Evolutionary conservation across 2,329 filamentous ascomycete species (phyloP), one percentile per base, ranked within the genome.

Genomic region (Fusarium beomiforme): DNA sequence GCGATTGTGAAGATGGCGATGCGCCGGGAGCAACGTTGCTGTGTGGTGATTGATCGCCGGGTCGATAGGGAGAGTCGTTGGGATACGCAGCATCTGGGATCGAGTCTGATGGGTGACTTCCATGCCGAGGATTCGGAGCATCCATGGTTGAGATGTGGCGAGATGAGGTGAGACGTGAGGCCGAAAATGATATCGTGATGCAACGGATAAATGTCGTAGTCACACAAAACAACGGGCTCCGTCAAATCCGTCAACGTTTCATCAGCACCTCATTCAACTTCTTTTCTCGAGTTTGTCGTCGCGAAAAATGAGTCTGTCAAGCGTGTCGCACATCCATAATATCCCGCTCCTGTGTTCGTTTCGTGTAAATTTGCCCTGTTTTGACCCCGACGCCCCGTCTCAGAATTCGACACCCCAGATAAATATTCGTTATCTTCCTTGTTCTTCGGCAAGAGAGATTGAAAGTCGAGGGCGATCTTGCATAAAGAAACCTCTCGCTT

Each of bases 81-180:
- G 78, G 77, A 43, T 78, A 79, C 39, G 78, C 77, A 50, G 77
- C 76, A 29, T 78, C 69, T 51, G 73, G 77, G 29, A 79, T 79
- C 19, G 77, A 76, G 29, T 77, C 64, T 24, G 78, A 78, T 12
- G 77, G 77, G 49, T 79, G 77, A 34, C 57, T 69, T 59, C 64
- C 59, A 54, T 69, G 60, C 10, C 49, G 64, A 33, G 60, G 14
- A 33, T 71, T 63, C 56, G 58, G 69, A n/a, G 60, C 58, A 51
- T 73, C 65, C 73, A 77, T 77, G 47, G 39, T 21, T 44, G 33
- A 58, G 50, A 54, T n/a, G 44, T 34, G 26, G 26, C 46, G 33
- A 37, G 33, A 26, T 49, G 33, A 23, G 36, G 4, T 33, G 17
- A 49, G 17, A 17, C n/a, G 10, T 64, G 54, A 67, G 39, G 29